Conservation (phyloP, 257 asterid genomes). For the Ehretia macrophylla region DNA sequence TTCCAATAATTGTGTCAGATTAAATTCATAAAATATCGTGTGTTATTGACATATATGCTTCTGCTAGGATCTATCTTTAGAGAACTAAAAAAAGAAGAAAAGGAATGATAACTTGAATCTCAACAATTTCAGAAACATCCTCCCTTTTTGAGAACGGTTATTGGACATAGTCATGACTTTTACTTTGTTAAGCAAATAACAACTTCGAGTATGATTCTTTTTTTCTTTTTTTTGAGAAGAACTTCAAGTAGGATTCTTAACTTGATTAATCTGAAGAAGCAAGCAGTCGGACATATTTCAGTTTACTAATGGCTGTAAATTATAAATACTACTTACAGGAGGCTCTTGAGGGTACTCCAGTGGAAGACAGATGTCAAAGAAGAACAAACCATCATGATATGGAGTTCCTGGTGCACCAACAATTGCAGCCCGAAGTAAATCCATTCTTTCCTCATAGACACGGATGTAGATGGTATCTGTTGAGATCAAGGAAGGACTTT, state of each 20-base stretch:
- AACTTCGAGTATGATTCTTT: background rate
- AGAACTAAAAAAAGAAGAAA: too few species aligned
- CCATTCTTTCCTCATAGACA: constrained; percentile 74
- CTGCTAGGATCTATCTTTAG: too few species aligned
- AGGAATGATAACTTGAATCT: too few species aligned
- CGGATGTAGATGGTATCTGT: constrained; percentile 79
- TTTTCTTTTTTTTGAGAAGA: too few species aligned
- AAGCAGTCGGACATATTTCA: background rate
- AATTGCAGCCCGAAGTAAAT: constrained; percentile 76
- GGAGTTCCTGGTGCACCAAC: constrained; percentile 88
- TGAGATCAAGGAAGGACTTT: background rate
- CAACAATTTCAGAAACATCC: too few species aligned
- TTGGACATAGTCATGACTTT: too few species aligned
- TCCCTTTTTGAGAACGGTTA: too few species aligned
- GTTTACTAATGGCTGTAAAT: too few species aligned
- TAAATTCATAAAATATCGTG: background rate
- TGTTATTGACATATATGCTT: background rate
- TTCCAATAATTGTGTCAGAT: constrained; percentile 3
- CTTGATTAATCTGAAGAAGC: background rate
- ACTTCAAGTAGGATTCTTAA: background rate
- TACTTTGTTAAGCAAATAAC: background rate
- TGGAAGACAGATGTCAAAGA: constrained; percentile 81
- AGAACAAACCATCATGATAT: constrained; percentile 86
- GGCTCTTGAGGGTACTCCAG: constrained; percentile 83
- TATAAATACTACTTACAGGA: constrained; percentile 54